Conservation (phyloP, 2,329 filamentous ascomycete genomes). For the Capronia coronata region DNA sequence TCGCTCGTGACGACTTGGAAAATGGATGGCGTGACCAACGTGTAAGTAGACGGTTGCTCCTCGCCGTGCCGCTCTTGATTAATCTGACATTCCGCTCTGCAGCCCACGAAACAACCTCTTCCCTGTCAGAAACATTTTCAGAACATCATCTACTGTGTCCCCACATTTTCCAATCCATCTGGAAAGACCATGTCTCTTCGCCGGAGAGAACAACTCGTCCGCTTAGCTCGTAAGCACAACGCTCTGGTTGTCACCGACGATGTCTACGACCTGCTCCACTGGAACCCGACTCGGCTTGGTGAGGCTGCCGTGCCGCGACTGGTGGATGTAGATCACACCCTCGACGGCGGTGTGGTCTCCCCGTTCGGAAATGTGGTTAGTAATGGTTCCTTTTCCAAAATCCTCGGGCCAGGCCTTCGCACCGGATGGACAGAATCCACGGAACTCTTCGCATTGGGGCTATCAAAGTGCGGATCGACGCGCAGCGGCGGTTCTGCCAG, state of each 20-base stretch:
- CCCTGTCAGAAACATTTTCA: constrained; percentile 66
- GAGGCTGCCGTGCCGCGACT: constrained; percentile 59
- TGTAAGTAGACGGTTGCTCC: constrained; percentile 22
- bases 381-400: constrained; percentile 85
- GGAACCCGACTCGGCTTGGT: constrained; percentile 45
- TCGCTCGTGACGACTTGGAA: constrained; percentile 47
- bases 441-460: constrained; percentile 51
- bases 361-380: constrained; percentile 73
- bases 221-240: constrained; percentile 67
- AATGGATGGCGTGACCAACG: constrained; percentile 42
- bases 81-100: not conserved
- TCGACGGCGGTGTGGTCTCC: constrained; percentile 55
- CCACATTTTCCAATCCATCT: constrained; percentile 82
- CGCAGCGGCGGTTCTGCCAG: constrained; percentile 54
- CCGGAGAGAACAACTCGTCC: constrained; percentile 62
- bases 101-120: constrained; percentile 1
- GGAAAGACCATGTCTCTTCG: constrained; percentile 69
- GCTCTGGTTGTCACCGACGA: constrained; percentile 82
- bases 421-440: constrained; percentile 80
- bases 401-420: constrained; percentile 69
- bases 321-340: constrained; percentile 67
- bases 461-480: constrained; percentile 53
- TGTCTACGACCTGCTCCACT: constrained; percentile 88
- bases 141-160: constrained; percentile 80
- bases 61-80: not conserved